phyloP scores from a whole-genome alignment of 1,284 basidiomycete species.

The Waitea zeae region DNA sequence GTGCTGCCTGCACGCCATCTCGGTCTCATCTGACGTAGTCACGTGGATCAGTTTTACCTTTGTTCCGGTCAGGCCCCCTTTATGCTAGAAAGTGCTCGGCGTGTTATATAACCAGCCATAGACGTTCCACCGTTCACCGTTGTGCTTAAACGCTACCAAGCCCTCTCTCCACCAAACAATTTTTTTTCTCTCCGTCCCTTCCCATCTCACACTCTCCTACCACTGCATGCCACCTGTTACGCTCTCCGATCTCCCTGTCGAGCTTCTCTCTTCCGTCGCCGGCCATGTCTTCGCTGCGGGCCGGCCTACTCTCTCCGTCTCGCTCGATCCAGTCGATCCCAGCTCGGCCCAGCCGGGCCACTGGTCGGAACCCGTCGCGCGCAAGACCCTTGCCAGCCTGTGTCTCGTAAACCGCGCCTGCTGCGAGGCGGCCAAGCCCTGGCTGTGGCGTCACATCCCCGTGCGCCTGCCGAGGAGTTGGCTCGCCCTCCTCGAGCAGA shows the following conservation, averaged over 20 bases:
- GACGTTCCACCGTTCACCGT: too few species aligned
- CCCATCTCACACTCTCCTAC: too few species aligned
- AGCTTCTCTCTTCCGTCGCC: slow-evolving; percentile 51
- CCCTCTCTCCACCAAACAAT: too few species aligned
- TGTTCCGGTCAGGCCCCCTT: too few species aligned
- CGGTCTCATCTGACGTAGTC: too few species aligned
- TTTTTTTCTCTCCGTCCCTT: too few species aligned
- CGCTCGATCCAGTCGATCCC: slow-evolving; percentile 59
- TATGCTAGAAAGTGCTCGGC: too few species aligned
- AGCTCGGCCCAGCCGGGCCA: slow-evolving; percentile 49
- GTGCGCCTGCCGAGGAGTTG: slow-evolving; percentile 63
- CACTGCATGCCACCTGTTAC: too few species aligned
- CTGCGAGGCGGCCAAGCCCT: slow-evolving; percentile 64
- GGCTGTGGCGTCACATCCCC: slow-evolving; percentile 66
- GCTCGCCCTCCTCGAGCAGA: slow-evolving; percentile 50
- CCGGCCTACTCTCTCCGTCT: slow-evolving; percentile 30
- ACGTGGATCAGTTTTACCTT: too few species aligned
- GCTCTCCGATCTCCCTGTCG: slow-evolving; percentile 35
- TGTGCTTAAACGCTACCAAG: too few species aligned
- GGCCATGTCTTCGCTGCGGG: slow-evolving; percentile 47
- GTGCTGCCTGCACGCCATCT: too few species aligned
- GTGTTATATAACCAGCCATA: too few species aligned
- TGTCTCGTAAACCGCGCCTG: slow-evolving; percentile 59
- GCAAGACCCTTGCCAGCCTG: slow-evolving; percentile 45
- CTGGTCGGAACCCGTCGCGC: slow-evolving; percentile 46